Evolutionary conservation across 1,284 basidiomycete species (phyloP), one percentile per base, ranked within the genome.

Genomic region (Microbotryum saponariae): DNA sequence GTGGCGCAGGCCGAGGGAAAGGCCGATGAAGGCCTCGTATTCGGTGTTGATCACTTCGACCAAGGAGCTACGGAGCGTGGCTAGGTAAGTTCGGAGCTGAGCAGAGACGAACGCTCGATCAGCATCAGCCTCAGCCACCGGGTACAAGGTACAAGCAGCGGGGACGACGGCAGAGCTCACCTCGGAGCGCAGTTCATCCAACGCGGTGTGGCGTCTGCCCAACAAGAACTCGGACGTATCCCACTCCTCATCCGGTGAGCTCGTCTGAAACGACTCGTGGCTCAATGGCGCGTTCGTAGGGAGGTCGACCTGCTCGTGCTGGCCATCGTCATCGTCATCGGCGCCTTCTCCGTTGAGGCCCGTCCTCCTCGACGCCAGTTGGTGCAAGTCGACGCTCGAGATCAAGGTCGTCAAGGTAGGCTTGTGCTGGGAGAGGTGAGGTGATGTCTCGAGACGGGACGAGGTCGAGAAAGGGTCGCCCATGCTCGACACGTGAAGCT

Each of bases 31-130:
- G 51, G 92, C 92, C 75, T 92, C 91, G 75, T 97, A 97, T 77
- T 97, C 93, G 72, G 92, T 87, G 75, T 98, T 97, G 76, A 98
- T 97, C 73, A 97, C 84, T 72, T 85, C 85, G 33, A 97, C 90
- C 33, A 98, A 82, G 74, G 96, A 91, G 73, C 92, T 88, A 73
- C 93, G 91, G 69, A 98, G 78, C 18, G 82, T 80, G 1, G 83
- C 82, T 61, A 91, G 80, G 76, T 97, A 97, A 61, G 87, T 85
- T 33, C 91, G 82, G 18, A 98, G 80, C 73, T 98, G 54, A 0
- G 27, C 23, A 21, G 23, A 18, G n/a, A 25, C 31, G 29, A 37
- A n/a, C 27, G 54, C 46, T 7, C 2, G 52, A 54, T 16, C 37
- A 45, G 23, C 42, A n/a, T n/a, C n/a, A n/a, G n/a, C n/a, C n/a